These are phyloP conservation scores for Escovopsis sp. DNA, from an alignment of 2,329 filamentous ascomycete species.

Conservation along the genomic window DNA sequence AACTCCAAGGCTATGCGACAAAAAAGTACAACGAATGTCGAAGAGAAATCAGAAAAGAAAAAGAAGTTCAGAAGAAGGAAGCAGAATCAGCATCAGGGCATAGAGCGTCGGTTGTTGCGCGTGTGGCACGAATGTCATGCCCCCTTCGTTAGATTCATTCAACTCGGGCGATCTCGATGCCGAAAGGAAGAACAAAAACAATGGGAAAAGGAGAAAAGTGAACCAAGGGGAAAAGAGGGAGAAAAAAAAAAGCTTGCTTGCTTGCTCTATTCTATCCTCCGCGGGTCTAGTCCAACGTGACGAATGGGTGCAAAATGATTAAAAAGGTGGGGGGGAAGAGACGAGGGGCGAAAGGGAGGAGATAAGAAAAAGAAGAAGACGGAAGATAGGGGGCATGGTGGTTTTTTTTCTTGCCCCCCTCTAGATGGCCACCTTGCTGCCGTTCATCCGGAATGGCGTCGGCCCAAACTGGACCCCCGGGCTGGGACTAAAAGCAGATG, in stretches of 20 bases:
- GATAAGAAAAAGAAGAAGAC: too few species aligned
- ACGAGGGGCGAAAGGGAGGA: too few species aligned
- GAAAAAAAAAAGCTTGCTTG: conserved; percentile 4
- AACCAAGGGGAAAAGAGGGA: too few species aligned
- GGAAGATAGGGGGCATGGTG: too few species aligned
- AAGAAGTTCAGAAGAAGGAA: too few species aligned
- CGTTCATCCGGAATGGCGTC: conserved; percentile 21
- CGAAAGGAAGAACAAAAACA: too few species aligned
- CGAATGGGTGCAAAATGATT: not conserved
- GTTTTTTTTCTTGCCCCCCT: not conserved
- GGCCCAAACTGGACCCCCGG: conserved; percentile 14
- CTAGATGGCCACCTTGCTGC: conserved; percentile 23
- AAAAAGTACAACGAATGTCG: conserved; percentile 5
- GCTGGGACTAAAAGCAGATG: conserved; percentile 17
- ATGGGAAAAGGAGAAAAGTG: too few species aligned
- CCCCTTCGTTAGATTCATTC: conserved; percentile 6
- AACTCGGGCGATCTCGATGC: not conserved
- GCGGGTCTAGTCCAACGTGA: conserved; percentile 2
- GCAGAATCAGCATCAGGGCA: too few species aligned
- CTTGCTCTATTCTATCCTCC: conserved; percentile 1
- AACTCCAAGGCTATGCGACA: conserved; percentile 12
- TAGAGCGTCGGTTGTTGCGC: conserved; percentile 1
- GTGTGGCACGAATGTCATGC: conserved; percentile 1
- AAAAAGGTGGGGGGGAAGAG: too few species aligned
- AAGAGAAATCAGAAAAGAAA: too few species aligned